Conservation (phyloP, 108 stramenopile species). For the Nitzschia putrida region DNA sequence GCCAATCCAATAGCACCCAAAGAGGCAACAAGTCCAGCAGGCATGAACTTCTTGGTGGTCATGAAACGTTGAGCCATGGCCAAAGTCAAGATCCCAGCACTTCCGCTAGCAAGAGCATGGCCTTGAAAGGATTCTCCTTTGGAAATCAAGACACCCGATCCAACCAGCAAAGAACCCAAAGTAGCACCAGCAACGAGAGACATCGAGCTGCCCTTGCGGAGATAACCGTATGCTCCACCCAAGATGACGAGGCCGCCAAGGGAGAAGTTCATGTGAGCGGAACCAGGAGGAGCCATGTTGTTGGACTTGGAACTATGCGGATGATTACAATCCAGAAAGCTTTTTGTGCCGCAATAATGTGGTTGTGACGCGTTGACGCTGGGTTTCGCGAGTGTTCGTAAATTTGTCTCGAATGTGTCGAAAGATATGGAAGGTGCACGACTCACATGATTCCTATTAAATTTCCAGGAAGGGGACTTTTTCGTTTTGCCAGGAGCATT, state of each 20-base stretch:
- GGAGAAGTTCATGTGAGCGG: constrained; percentile 74
- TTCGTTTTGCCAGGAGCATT: no score
- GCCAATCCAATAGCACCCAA: constrained; percentile 51
- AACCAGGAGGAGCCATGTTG: constrained; percentile 54
- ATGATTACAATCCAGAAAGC: neutral
- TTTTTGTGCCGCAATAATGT: neutral
- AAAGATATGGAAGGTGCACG: no score
- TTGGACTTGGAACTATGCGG: neutral
- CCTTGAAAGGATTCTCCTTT: constrained; percentile 63
- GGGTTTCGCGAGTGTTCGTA: no score
- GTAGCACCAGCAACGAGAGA: constrained; percentile 56
- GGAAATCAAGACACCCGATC: constrained; percentile 70
- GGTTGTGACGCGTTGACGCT: no score
- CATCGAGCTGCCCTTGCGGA: constrained; percentile 44
- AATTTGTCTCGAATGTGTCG: no score
- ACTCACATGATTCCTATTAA: no score
- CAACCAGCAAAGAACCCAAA: constrained; percentile 62
- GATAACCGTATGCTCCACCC: constrained; percentile 68
- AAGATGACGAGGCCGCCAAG: constrained; percentile 61
- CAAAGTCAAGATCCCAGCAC: constrained; percentile 53
- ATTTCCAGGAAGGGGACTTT: no score
- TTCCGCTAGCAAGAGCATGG: constrained; percentile 69
- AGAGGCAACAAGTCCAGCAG: constrained; percentile 56
- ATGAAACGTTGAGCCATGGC: constrained; percentile 76
- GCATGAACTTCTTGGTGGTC: constrained; percentile 78